Base-by-base conservation (phyloP, 2,329 filamentous ascomycete species). In the Aspergillus fumigatus region DNA sequence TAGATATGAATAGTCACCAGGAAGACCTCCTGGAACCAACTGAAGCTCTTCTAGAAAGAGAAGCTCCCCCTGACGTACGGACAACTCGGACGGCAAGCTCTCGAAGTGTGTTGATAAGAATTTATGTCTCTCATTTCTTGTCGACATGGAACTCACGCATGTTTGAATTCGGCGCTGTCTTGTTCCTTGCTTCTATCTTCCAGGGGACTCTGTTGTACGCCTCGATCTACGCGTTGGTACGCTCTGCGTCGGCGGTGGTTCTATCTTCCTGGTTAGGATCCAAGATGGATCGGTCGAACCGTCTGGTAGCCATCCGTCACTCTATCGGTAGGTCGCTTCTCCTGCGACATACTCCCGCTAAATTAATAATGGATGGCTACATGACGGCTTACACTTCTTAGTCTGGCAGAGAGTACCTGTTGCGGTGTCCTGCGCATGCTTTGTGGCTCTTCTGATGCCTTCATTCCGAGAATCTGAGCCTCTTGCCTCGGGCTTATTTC, bases 201-300 rank as follows among this genome's bases (percentile, higher is more conserved):
- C 81, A 81, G 0, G 73, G 77, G 0, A 89, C 86, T 0, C 74
- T 91, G 23, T 77, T 88, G 23, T 87, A 84, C 38, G 79, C 86
- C 55, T 89, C 87, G 0, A 73, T 87, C n/a, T 91, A 90, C 65
- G 88, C 88, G 0, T 72, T 90, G 6, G 75, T 80, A 4, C 82
- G 88, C 23, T 79, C 82, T 5, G 72, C 78, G 0, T 77, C 84
- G 0, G 85, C 85, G 0, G 80, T 87, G 3, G 27, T 84, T 0
- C 73, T 89, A 6, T 82, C 86, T 0, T 81, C 83, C 11, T 75
- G 75, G 48, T 70, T 90, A 5, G 88, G 88, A 1, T 65, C 67
- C 1, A 78, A 77, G 41, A 82, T 91, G 40, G 88, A 91, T 67
- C 70, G 59, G 0, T 77, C 75, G 4, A 68, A 83, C 55, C 77